phyloP scores from a whole-genome alignment of 1,139 yeast genomes.

The Yarrowia galli region DNA sequence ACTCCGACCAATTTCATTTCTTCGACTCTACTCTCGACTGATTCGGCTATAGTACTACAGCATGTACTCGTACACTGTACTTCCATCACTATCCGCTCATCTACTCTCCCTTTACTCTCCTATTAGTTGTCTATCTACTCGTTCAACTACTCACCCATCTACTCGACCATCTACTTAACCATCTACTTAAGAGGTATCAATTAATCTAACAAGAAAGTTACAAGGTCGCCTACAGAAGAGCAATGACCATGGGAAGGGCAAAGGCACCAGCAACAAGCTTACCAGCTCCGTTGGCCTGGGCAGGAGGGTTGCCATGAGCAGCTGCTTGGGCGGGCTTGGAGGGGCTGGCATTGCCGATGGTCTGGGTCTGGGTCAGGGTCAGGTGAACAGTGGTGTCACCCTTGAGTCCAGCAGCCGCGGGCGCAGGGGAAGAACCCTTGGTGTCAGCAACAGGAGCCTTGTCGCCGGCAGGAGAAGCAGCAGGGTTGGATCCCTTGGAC shows the following conservation, averaged over 20 bases:
- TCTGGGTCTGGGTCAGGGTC: slow-evolving; percentile 5
- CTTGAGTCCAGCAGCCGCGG: neutral
- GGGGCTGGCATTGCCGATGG: neutral
- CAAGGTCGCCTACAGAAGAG: neutral
- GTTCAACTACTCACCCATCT: too few relatives aligned
- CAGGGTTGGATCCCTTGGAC: too few relatives aligned
- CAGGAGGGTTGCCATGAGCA: neutral
- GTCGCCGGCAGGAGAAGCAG: neutral
- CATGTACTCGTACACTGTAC: too few relatives aligned
- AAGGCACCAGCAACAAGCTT: slow-evolving; percentile 8
- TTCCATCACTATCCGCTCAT: too few relatives aligned
- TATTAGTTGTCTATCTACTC: too few relatives aligned
- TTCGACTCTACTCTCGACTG: too few relatives aligned
- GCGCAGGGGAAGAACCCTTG: neutral
- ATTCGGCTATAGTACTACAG: too few relatives aligned
- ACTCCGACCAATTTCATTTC: too few relatives aligned
- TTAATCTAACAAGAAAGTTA: neutral
- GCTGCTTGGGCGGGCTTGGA: slow-evolving; percentile 13
- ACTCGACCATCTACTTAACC: too few relatives aligned
- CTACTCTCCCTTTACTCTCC: too few relatives aligned
- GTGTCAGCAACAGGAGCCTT: neutral
- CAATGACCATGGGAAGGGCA: slow-evolving; percentile 7
- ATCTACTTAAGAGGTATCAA: neutral
- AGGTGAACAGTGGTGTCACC: slow-evolving; percentile 3
- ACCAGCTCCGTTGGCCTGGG: slow-evolving; percentile 6